phyloP scores from a whole-genome alignment of 2,329 filamentous ascomycete species.

The Ophiostoma novo-ulmi region DNA sequence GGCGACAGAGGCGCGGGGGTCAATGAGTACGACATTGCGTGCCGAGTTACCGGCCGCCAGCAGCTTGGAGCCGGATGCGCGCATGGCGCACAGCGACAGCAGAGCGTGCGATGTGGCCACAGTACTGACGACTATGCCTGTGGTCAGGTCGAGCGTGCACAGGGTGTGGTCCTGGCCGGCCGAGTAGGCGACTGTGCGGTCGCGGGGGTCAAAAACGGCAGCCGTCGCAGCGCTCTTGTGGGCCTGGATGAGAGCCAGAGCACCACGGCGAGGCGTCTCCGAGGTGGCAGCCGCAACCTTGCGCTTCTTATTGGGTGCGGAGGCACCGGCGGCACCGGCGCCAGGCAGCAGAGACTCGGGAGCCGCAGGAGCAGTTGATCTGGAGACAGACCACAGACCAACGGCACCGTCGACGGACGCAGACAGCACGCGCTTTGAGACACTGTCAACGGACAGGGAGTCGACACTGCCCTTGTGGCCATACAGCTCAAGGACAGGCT shows the following conservation, averaged over 20 bases:
- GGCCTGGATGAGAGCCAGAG: slow-evolving; percentile 65
- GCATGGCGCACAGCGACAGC: slow-evolving; percentile 70
- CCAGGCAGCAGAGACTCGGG: slow-evolving; percentile 64
- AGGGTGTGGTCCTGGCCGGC: slow-evolving; percentile 87
- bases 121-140: slow-evolving; percentile 70
- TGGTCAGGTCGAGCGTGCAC: slow-evolving; percentile 86
- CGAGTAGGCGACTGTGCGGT: slow-evolving; percentile 85
- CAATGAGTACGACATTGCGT: slow-evolving; percentile 85
- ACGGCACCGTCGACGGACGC: slow-evolving; percentile 77
- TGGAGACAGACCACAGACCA: slow-evolving; percentile 79
- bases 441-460: slow-evolving; percentile 63
- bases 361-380: slow-evolving; percentile 49
- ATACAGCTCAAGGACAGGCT: slow-evolving; percentile 30
- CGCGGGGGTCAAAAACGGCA: slow-evolving; percentile 77
- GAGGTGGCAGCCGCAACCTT: slow-evolving; percentile 53
- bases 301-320: slow-evolving; percentile 62
- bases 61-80: slow-evolving; percentile 36
- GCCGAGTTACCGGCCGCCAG: slow-evolving; percentile 74
- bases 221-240: slow-evolving; percentile 67
- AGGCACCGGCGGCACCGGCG: slow-evolving; percentile 40
- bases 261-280: slow-evolving; percentile 65
- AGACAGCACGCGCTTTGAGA: slow-evolving; percentile 73
- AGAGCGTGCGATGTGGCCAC: slow-evolving; percentile 79
- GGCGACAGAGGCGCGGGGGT: slow-evolving; percentile 73
- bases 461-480: slow-evolving; percentile 59